A percentile compares a stretch with the other conserved stretches of the same genome.
Evolutionary conservation across 2,329 filamentous ascomycete species (phyloP).

Genomic region (Sporothrix euskadiensis): DNA sequence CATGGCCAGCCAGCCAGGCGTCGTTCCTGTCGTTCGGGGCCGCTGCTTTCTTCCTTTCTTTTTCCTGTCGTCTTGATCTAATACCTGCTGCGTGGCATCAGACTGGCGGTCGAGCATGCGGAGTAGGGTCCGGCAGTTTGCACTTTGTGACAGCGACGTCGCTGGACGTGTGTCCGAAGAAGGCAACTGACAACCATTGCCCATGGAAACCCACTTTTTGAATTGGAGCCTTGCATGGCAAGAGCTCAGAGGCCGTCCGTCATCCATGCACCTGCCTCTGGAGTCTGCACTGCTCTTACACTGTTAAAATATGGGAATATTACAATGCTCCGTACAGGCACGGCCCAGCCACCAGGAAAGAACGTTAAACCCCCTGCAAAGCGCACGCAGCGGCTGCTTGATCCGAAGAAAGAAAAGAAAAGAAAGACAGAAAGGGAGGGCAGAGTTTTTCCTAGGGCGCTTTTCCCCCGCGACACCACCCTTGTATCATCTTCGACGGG

Average conservation of each 20-base stretch:
- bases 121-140: neutral
- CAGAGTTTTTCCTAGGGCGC: neutral
- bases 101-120: neutral
- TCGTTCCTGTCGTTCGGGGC: neutral
- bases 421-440: neutral
- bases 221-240: slow-evolving; percentile 6
- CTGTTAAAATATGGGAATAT: neutral
- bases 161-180: neutral
- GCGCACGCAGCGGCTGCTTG: slow-evolving; percentile 13
- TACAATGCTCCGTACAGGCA: neutral
- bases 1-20: neutral
- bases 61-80: neutral
- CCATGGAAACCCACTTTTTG: slow-evolving; percentile 7
- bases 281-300: neutral
- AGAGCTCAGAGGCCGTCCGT: neutral
- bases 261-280: neutral
- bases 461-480: slow-evolving; percentile 5
- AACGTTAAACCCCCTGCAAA: neutral
- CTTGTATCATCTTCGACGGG: slow-evolving; percentile 5
- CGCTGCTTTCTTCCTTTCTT: neutral
- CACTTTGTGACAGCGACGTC: neutral
- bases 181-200: neutral
- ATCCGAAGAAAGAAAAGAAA: neutral
- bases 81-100: too few species aligned
- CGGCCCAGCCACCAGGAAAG: slow-evolving; percentile 16